Evolutionary conservation across 208 protist species (phyloP), one percentile per base, ranked within the genome.

Genomic region (Acanthamoeba culbertsoni): DNA sequence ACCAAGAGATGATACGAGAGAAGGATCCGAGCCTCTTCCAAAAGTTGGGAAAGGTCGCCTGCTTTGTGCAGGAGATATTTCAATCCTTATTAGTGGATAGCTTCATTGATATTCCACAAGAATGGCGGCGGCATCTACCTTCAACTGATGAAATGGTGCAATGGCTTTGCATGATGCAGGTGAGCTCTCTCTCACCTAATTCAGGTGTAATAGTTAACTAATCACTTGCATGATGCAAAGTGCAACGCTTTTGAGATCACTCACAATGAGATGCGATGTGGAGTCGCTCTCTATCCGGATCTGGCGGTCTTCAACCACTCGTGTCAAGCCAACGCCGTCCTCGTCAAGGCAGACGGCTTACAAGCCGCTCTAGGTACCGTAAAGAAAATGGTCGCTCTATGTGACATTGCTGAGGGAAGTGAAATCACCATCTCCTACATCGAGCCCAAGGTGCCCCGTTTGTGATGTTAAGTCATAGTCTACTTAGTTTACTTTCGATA

Each of bases 181-280:
- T 68, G 28, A 8, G 59, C 59, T 33, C 28, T 37, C 59, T 7
- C 18, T 68, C 14, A n/a, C 8, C 59, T 33, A 7, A 8, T 68
- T 26, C 23, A 68, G 14, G 28, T 33, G 42, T 51, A n/a, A n/a
- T n/a, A n/a, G n/a, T n/a, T n/a, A 23, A 14, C 51, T 59, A 14
- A 59, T 59, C 51, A 23, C 23, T 14, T 59, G 14, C 51, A 59
- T n/a, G 14, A 59, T 23, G 23, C 14, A 6, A 33, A 79, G 37
- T 79, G 68, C 37, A 79, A 79, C 68, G 68, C 68, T 33, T 79
- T 79, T n/a, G 68, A 79, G 68, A 43, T 79, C 23, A 79, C 68
- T 33, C 68, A 48, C 7, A 23, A 35, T n/a, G 42, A 79, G 31
- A 23, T 28, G 10, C 68, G 68, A 20, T 79, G 20, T 2, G 68